Evolutionary conservation across 176 grass and related monocot genomes (phyloP), one percentile per base, ranked within the genome.

Genomic region (Puccinellia tenuiflora): DNA sequence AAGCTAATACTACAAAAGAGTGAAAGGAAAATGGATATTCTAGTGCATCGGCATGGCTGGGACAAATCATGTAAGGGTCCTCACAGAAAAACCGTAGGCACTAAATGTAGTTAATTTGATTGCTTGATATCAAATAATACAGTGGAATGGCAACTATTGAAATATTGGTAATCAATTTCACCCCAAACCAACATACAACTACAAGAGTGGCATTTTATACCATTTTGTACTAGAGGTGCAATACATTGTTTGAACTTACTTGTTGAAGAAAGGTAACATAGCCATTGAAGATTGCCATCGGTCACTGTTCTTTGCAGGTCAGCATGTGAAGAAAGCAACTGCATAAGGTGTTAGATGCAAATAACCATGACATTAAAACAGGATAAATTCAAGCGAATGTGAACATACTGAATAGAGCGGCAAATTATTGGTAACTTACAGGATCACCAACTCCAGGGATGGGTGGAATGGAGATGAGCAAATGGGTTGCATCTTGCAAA

Each of bases 201-300:
- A n/a, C n/a, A 63, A 74, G 22, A 81, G 70, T 52, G 72, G 9
- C 21, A 81, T 12, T 37, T 55, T 12, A 55, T 29, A 47, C 34
- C 28, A 50, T 18, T 78, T 61, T 9, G 10, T 60, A 60, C n/a
- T 63, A 52, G 29, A 37, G 5, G 26, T 54, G 24, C 56, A 59
- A 59, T 5, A 21, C 9, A 42, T 60, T 64, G 60, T 83, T 31
- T 76, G 31, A 43, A 82, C 86, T 69, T 88, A 95, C 96, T 86
- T 90, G 92, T 98, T 68, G 96, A 90, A 18, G 96, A 95, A 38
- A 93, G 87, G 67, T 95, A 98, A 51, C 87, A 91, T 42, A 98
- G 43, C 92, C 96, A 95, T 65, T 88, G 84, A 76, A 98, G 82
- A 85, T 91, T 93, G 73, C 82, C 62, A 66, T 68, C 37, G 6